A percentile compares a stretch with the other conserved stretches of the same genome.
Conservation (phyloP, 345 rosid species). For the Eucalyptus erythrocorys region DNA sequence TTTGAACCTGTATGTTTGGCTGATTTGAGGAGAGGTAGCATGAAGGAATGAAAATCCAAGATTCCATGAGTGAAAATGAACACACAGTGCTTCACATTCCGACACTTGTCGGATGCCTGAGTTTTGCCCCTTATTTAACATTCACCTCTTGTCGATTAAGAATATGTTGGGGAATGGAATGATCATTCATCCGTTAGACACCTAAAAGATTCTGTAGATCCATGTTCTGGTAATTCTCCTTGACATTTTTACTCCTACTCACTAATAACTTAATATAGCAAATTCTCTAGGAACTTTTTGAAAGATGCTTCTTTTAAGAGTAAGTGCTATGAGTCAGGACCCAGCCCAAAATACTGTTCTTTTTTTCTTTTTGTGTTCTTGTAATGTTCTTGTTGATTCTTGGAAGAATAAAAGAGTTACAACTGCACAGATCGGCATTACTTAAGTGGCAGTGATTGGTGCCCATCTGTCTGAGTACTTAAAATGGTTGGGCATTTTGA, state of each 20-base stretch:
- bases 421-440: neutral
- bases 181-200: neutral
- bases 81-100: neutral
- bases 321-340: neutral
- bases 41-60: neutral
- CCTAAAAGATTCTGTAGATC: neutral
- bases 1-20: neutral
- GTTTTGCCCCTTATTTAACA: neutral
- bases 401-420: neutral
- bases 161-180: neutral
- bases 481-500: neutral
- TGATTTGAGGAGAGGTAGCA: neutral
- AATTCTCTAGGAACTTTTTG: neutral
- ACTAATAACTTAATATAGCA: neutral
- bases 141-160: neutral
- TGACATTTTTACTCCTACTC: neutral
- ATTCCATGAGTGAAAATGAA: neutral
- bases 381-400: neutral
- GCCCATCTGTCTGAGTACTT: neutral
- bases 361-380: neutral
- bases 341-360: neutral
- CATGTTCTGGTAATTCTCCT: neutral
- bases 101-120: neutral
- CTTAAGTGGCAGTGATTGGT: neutral
- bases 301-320: neutral